These are phyloP conservation scores for Cenchrus fungigraminus DNA, from an alignment of 176 grass and related monocot species.

Conservation along the genomic window DNA sequence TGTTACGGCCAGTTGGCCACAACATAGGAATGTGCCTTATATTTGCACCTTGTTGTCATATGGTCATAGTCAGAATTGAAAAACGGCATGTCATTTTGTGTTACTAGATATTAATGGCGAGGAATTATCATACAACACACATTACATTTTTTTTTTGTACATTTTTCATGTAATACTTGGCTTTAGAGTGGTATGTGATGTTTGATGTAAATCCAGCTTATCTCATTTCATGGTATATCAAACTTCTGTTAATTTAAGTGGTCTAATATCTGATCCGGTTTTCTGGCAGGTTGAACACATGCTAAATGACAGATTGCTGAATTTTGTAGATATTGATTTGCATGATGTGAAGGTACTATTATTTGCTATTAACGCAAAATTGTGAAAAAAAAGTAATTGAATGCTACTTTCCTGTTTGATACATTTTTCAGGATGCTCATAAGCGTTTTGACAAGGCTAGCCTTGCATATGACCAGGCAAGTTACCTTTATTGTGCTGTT, in stretches of 20 bases:
- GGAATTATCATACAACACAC: conserved; percentile 12
- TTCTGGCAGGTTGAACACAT: conserved; percentile 85
- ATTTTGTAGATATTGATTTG: conserved; percentile 92
- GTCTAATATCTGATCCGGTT: conserved; percentile 40
- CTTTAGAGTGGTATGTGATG: conserved; percentile 23
- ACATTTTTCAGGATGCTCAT: conserved; percentile 70
- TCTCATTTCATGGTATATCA: conserved; percentile 24
- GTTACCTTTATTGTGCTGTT: conserved; percentile 17
- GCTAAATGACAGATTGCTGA: conserved; percentile 89
- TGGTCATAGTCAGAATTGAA: background rate
- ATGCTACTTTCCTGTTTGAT: conserved; percentile 37
- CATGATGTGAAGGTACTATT: conserved; percentile 88
- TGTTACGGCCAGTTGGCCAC: background rate
- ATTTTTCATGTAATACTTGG: background rate
- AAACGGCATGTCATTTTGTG: background rate
- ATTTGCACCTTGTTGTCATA: conserved; percentile 16
- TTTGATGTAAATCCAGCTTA: conserved; percentile 7
- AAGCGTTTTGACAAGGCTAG: conserved; percentile 96
- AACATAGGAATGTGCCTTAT: conserved; percentile 23
- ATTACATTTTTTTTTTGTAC: background rate
- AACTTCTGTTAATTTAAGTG: conserved; percentile 10
- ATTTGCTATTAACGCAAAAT: conserved; percentile 26
- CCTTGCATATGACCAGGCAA: conserved; percentile 88
- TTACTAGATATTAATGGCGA: conserved; percentile 15
- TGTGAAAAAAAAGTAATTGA: conserved; percentile 36